These are phyloP conservation scores for Colletotrichum sp. DNA, from an alignment of 2,329 filamentous ascomycete species.

Conservation along the genomic window DNA sequence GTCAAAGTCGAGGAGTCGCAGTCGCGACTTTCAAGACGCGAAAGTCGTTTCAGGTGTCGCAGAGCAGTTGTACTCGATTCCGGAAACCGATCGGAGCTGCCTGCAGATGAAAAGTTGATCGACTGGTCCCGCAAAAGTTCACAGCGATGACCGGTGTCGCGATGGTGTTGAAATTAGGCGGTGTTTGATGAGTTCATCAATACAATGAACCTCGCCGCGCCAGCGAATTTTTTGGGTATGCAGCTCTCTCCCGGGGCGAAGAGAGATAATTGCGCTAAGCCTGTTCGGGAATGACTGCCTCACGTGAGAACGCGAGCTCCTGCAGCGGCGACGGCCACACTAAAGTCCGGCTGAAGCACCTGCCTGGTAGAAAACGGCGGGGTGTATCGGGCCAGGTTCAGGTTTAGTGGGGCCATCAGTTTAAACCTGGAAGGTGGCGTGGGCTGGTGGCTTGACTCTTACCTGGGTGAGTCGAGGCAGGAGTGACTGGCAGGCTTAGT, in stretches of 20 bases:
- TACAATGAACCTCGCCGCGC: conserved; percentile 13
- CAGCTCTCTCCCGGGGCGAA: conserved; percentile 1
- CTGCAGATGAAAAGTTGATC: background rate
- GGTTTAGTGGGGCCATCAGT: background rate
- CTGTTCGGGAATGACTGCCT: background rate
- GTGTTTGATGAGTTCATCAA: conserved; percentile 11
- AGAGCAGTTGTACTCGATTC: conserved; percentile 18
- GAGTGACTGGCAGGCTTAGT: background rate
- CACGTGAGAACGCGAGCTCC: conserved; percentile 13
- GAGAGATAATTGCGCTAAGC: background rate
- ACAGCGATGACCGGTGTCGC: conserved; percentile 24
- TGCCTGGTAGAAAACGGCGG: background rate
- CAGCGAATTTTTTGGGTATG: conserved; percentile 19
- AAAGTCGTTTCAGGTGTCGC: background rate
- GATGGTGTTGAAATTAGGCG: conserved; percentile 9
- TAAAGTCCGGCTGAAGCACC: background rate
- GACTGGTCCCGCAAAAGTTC: conserved; percentile 22
- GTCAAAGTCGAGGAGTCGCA: conserved; percentile 20
- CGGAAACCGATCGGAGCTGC: background rate
- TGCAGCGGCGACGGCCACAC: background rate
- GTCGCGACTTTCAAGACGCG: conserved; percentile 21
- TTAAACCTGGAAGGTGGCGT: background rate
- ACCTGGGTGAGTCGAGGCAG: background rate
- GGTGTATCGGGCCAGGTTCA: background rate
- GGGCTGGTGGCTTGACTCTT: background rate